A percentile compares a stretch with the other conserved stretches of the same genome.
Conservation (phyloP, 2,329 filamentous ascomycete species). For the Aspergillus ochraceoroseus region DNA sequence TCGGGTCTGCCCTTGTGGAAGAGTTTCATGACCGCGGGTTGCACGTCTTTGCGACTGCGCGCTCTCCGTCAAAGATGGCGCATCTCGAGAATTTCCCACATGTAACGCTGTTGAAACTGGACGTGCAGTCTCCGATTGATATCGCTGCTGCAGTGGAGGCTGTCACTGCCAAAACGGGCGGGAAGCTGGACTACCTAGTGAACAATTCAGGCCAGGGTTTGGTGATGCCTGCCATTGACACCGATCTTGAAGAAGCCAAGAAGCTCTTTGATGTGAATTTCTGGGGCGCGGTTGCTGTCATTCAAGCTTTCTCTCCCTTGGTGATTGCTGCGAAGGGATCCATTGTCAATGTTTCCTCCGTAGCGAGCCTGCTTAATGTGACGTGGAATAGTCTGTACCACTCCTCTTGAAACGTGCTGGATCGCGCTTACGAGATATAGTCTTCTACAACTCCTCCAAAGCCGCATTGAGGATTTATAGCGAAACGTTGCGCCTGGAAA, state of each 20-base stretch:
- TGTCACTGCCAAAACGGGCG: slow-evolving; percentile 27
- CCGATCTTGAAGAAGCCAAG: slow-evolving; percentile 33
- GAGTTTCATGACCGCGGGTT: slow-evolving; percentile 34
- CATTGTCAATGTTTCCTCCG: slow-evolving; percentile 27
- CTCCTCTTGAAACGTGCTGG: no score
- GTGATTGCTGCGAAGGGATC: slow-evolving; percentile 25
- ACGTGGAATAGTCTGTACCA: slow-evolving; percentile 10
- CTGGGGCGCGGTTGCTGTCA: slow-evolving; percentile 36
- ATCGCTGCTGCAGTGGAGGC: slow-evolving; percentile 30
- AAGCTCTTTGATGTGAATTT: slow-evolving; percentile 43
- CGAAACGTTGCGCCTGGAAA: slow-evolving; percentile 23
- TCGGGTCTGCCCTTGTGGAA: slow-evolving; percentile 38
- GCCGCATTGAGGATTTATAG: slow-evolving; percentile 21
- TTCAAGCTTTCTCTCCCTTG: slow-evolving; percentile 36
- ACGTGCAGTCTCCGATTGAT: slow-evolving; percentile 28
- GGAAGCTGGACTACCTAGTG: slow-evolving; percentile 38
- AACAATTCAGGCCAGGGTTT: slow-evolving; percentile 44
- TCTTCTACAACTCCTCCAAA: slow-evolving; percentile 24
- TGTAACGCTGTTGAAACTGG: slow-evolving; percentile 30
- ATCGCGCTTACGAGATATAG: neutral
- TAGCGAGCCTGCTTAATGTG: slow-evolving; percentile 19
- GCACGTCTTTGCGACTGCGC: slow-evolving; percentile 41
- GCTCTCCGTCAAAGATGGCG: slow-evolving; percentile 30
- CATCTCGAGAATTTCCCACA: slow-evolving; percentile 22
- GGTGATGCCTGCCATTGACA: slow-evolving; percentile 38